These are phyloP conservation scores for Articulospora tetracladia DNA, from an alignment of 495 filamentous ascomycete genomes.

Conservation along the genomic window DNA sequence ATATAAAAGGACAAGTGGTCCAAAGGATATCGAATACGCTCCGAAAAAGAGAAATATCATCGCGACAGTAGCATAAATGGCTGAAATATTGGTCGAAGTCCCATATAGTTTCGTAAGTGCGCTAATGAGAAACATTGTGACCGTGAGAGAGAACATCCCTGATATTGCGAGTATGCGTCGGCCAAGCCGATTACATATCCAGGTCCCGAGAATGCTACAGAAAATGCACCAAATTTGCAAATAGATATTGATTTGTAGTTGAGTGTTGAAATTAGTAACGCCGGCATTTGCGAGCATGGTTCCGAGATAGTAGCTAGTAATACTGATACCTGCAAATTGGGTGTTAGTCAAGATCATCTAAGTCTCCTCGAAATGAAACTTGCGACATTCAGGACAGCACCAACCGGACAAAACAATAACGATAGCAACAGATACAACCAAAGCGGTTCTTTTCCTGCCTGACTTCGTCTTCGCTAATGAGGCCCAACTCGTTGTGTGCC, in stretches of 20 bases:
- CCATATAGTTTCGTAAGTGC: conserved; percentile 21
- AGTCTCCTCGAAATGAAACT: no score
- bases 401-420: no score
- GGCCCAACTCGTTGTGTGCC: no score
- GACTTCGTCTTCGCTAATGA: no score
- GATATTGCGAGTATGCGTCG: conserved; percentile 45
- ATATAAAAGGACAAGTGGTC: conserved; percentile 38
- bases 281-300: conserved; percentile 28
- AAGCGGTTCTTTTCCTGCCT: conserved; percentile 39
- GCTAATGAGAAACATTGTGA: conserved; percentile 36
- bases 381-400: neutral
- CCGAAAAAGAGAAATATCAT: conserved; percentile 33
- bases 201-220: conserved; percentile 60
- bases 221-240: conserved; percentile 57
- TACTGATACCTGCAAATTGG: neutral
- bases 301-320: conserved; percentile 42
- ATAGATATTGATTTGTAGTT: conserved; percentile 35
- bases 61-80: conserved; percentile 17
- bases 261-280: conserved; percentile 15
- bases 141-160: conserved; percentile 21
- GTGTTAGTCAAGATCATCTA: no score
- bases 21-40: conserved; percentile 35
- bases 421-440: neutral
- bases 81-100: conserved; percentile 4
- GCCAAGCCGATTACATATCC: conserved; percentile 60